Conservation (phyloP, 805 yeast species). For the Metahyphopichia silvanorum region DNA sequence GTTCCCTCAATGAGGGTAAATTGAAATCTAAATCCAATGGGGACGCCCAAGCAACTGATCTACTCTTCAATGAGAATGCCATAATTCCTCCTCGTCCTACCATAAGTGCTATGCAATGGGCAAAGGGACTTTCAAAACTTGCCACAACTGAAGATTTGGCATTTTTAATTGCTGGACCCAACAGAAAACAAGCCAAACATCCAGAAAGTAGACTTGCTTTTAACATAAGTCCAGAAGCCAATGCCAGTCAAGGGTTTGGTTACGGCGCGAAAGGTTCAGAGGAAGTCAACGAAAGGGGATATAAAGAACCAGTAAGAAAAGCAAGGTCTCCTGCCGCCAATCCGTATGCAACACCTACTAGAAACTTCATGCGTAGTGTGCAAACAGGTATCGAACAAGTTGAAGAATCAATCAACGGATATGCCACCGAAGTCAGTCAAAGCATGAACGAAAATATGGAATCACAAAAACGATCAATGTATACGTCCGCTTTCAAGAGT, state of each 20-base stretch:
- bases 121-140: slow-evolving; percentile 64
- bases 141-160: slow-evolving; percentile 65
- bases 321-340: slow-evolving; percentile 27
- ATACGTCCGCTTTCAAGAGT: slow-evolving; percentile 49
- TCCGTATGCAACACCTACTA: slow-evolving; percentile 37
- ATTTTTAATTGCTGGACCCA: slow-evolving; percentile 67
- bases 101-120: slow-evolving; percentile 79
- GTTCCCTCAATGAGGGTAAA: slow-evolving; percentile 15
- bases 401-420: slow-evolving; percentile 55
- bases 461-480: slow-evolving; percentile 46
- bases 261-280: slow-evolving; percentile 22
- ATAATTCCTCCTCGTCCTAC: slow-evolving; percentile 77
- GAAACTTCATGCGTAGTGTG: slow-evolving; percentile 44
- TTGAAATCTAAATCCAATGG: slow-evolving; percentile 15
- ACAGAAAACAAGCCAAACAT: slow-evolving; percentile 58
- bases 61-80: slow-evolving; percentile 66
- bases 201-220: slow-evolving; percentile 56
- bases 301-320: slow-evolving; percentile 47
- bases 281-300: slow-evolving; percentile 19
- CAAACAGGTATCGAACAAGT: slow-evolving; percentile 51
- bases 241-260: slow-evolving; percentile 25
- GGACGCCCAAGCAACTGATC: slow-evolving; percentile 41
- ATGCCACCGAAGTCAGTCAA: slow-evolving; percentile 54
- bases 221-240: slow-evolving; percentile 44
- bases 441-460: slow-evolving; percentile 51